Base-by-base conservation (phyloP, 345 rosid genomes). In the Citrus hindsii region DNA sequence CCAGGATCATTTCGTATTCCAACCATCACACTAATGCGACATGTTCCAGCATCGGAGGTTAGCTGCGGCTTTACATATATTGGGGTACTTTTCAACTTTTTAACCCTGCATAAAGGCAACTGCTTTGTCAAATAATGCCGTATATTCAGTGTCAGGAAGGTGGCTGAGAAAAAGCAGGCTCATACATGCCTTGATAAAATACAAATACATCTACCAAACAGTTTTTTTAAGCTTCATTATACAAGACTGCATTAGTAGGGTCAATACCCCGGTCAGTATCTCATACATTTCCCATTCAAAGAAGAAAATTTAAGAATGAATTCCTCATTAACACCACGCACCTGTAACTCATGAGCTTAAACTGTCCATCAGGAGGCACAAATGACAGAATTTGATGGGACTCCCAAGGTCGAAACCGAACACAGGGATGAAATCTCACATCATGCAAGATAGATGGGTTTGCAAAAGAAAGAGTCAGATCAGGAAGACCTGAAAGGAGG, bases 301-400 rank as follows among this genome's bases (percentile, higher is more conserved):
- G 30, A 60, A 61, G 37, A 16, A 46, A 22, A 64, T 22, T 10
- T 28, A 64, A n/a, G 77, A 40, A 63, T 28, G 12, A 46, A 21
- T 74, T 74, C 33, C 77, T 67, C 22, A 38, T n/a, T 56, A 66
- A 46, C 30, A 74, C 22, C 51, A 82, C 83, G 22, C 32, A 92
- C 99, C 99, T 94, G 92, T 96, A 96, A 86, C 92, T 94, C 99
- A 96, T 92, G 85, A 94, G 98, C 86, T 87, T 94, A 83, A 96
- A 96, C 79, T 83, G 89, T 73, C 99, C 98, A 84, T 96, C 99
- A 63, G 99, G 98, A 83, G 99, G 99, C 59, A 96, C 93, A 85
- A 96, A 96, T 38, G 99, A 92, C 58, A 96, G 87, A 79, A 92
- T 80, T 83, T 94, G 98, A 87, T 92, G 91, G 62, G 98, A 90